Percentiles rank a stretch among this genome's conserved stretches.
Conservation (phyloP, 2,329 filamentous ascomycete genomes). For the Juglanconis oblonga region DNA sequence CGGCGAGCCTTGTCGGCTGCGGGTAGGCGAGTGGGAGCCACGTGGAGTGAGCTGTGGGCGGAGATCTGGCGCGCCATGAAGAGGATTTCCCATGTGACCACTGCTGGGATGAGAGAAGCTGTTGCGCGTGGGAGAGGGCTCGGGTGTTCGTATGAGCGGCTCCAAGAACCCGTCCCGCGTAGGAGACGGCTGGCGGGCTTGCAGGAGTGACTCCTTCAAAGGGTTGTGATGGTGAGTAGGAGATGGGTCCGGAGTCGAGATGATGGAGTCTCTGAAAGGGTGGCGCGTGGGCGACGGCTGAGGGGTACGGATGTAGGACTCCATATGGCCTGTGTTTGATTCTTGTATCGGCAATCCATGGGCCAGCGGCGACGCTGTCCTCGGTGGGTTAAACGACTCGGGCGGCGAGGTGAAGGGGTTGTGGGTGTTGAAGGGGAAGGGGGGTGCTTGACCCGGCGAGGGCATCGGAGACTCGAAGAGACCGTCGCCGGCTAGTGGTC, state of each 20-base stretch:
- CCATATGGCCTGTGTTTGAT: neutral
- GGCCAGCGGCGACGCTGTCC: slow-evolving; percentile 14
- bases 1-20: neutral
- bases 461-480: slow-evolving; percentile 18
- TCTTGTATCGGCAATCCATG: slow-evolving; percentile 7
- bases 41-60: slow-evolving; percentile 12
- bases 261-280: slow-evolving; percentile 14
- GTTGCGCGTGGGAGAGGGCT: slow-evolving; percentile 15
- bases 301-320: slow-evolving; percentile 11
- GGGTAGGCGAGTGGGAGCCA: slow-evolving; percentile 12
- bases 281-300: slow-evolving; percentile 13
- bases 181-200: slow-evolving; percentile 15
- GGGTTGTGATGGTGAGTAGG: slow-evolving; percentile 16
- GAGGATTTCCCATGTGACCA: slow-evolving; percentile 6
- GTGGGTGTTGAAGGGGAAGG: slow-evolving; percentile 15
- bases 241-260: slow-evolving; percentile 14
- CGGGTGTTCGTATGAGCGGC: slow-evolving; percentile 13
- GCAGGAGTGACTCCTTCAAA: slow-evolving; percentile 14
- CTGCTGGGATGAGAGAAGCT: slow-evolving; percentile 17
- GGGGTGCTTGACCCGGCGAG: slow-evolving; percentile 10
- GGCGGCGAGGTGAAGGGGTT: slow-evolving; percentile 17
- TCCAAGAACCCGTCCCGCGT: slow-evolving; percentile 11
- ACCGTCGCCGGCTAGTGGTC: slow-evolving; percentile 9
- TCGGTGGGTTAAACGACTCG: slow-evolving; percentile 13
- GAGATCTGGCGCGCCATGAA: slow-evolving; percentile 14